Percentiles rank a stretch among this genome's conserved stretches.
These are phyloP conservation scores for Fusarium nelsonii DNA, from an alignment of 2,329 filamentous ascomycete genomes.

Conservation along the genomic window DNA sequence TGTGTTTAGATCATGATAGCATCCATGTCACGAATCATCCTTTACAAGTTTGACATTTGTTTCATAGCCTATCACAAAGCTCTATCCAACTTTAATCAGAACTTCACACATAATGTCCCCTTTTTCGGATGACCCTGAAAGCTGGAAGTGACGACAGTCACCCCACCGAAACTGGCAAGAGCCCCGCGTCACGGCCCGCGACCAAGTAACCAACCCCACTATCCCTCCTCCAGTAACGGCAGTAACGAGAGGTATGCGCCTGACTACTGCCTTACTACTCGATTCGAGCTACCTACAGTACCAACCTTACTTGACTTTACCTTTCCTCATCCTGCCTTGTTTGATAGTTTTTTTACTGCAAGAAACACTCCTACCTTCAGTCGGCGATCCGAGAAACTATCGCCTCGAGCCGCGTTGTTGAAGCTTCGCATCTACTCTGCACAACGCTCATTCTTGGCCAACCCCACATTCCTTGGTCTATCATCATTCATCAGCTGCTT, in stretches of 20 bases:
- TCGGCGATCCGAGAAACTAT: not conserved
- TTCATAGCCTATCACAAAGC: slow-evolving; percentile 32
- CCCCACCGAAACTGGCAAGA: slow-evolving; percentile 32
- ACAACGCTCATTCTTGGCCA: not conserved
- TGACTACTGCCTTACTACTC: slow-evolving; percentile 15
- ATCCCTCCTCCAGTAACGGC: slow-evolving; percentile 11
- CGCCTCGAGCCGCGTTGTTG: not conserved
- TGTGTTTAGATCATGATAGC: not conserved
- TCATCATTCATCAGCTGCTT: slow-evolving; percentile 20
- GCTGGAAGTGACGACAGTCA: slow-evolving; percentile 35
- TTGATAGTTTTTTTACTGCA: not conserved
- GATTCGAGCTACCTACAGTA: not conserved
- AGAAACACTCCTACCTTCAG: not conserved
- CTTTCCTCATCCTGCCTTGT: not conserved
- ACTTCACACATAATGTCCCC: slow-evolving; percentile 1
- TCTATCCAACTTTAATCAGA: slow-evolving; percentile 17
- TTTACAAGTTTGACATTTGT: slow-evolving; percentile 19
- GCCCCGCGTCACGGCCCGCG: slow-evolving; percentile 35
- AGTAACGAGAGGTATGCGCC: slow-evolving; percentile 32
- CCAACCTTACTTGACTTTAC: slow-evolving; percentile 5
- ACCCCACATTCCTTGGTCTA: slow-evolving; percentile 15
- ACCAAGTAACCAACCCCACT: slow-evolving; percentile 34
- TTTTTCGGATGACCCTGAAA: slow-evolving; percentile 24
- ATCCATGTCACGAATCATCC: not conserved
- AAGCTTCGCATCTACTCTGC: not conserved